phyloP scores from a whole-genome alignment of 345 rosid species.

The Erodium maritimum region DNA sequence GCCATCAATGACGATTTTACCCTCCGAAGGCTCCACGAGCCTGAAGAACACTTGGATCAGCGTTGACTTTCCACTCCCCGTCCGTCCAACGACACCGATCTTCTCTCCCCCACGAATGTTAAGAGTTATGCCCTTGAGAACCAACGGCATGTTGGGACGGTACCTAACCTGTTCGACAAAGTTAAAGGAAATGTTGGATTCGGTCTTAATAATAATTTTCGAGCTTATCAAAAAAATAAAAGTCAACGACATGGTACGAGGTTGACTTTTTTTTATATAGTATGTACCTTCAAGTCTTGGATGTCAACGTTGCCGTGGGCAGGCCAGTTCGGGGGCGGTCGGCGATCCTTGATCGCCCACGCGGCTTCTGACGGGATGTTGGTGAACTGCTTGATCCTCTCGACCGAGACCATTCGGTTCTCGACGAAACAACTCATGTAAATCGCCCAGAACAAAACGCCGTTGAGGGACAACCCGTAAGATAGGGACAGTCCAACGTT shows the following conservation, averaged over 20 bases:
- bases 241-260: not conserved
- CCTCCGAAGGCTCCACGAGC: constrained; percentile 81
- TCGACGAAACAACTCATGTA: constrained; percentile 83
- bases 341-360: constrained; percentile 52
- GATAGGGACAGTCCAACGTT: constrained; percentile 87
- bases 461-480: constrained; percentile 79
- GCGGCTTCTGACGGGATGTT: constrained; percentile 61
- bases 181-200: not conserved
- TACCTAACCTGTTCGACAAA: constrained; percentile 56
- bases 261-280: not conserved
- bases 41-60: constrained; percentile 82
- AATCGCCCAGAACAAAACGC: constrained; percentile 63
- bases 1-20: constrained; percentile 72
- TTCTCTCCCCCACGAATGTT: constrained; percentile 80
- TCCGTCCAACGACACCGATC: constrained; percentile 85
- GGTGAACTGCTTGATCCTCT: constrained; percentile 89
- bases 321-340: constrained; percentile 76
- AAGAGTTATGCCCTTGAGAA: constrained; percentile 69
- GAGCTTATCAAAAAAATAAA: too few relatives aligned
- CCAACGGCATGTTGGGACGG: constrained; percentile 77
- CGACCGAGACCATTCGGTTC: constrained; percentile 85
- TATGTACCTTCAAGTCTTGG: constrained; percentile 76
- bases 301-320: constrained; percentile 55
- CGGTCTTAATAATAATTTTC: too few relatives aligned
- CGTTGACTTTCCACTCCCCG: constrained; percentile 95